A percentile compares a stretch with the other conserved stretches of the same genome.
Conservation (phyloP, 78 protist genomes). For the Bigelowiella natans region DNA sequence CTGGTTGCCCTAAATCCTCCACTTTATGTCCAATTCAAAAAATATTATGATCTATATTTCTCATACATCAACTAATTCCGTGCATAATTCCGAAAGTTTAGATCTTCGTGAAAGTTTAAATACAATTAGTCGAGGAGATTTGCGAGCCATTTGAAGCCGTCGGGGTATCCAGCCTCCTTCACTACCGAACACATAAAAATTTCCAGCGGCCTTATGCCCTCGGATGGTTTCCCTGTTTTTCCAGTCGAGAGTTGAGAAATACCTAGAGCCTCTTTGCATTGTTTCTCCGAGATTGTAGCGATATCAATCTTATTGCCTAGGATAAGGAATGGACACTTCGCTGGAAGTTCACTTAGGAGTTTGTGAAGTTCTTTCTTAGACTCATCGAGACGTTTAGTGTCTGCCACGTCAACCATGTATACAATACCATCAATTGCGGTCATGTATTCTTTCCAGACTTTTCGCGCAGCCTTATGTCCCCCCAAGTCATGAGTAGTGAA, state of each 20-base stretch:
- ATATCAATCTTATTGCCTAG: slow-evolving; percentile 99
- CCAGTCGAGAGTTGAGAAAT: background rate
- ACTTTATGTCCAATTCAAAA: no score
- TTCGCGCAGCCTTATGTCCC: slow-evolving; percentile 79
- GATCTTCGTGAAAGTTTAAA: no score
- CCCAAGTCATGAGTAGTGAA: slow-evolving; percentile 75
- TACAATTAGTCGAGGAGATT: slow-evolving; percentile 27
- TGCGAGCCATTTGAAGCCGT: slow-evolving; percentile 43
- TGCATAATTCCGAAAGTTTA: no score
- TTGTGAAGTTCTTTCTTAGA: slow-evolving; percentile 77
- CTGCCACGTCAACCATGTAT: slow-evolving; percentile 84
- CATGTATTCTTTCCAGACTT: slow-evolving; percentile 67
- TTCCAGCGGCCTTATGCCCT: slow-evolving; percentile 82
- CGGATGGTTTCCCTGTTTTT: background rate
- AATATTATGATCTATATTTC: no score
- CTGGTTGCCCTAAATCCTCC: no score
- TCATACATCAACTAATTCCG: no score
- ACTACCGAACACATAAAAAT: slow-evolving; percentile 95
- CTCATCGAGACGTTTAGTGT: slow-evolving; percentile 75
- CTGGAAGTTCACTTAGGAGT: background rate
- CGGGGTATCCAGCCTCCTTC: slow-evolving; percentile 81
- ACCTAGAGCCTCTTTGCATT: slow-evolving; percentile 18
- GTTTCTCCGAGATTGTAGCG: slow-evolving; percentile 73
- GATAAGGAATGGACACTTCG: slow-evolving; percentile 82
- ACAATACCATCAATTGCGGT: slow-evolving; percentile 86